Evolutionary conservation across 306 rosid genomes (phyloP), one percentile per base, ranked within the genome.

Genomic region (Casuarina glauca): DNA sequence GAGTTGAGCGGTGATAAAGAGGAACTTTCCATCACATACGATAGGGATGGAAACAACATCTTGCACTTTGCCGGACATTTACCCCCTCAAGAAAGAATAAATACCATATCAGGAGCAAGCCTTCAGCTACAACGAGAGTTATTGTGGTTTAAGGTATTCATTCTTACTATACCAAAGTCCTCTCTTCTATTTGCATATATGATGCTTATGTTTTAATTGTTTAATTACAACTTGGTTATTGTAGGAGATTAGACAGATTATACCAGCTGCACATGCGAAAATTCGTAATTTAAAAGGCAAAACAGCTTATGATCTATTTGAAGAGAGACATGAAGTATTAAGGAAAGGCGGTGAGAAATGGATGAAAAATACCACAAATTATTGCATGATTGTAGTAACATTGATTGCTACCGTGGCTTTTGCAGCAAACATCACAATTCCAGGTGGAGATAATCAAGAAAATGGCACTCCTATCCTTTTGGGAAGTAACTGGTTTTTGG

Each of bases 291-390:
- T 4, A 20, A 20, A 20, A n/a, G 32, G 8, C 6, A 0, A n/a
- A n/a, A 55, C 61, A 2, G 32, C 61, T 0, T 4, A 6, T 2
- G 61, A 55, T 0, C 11, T 74, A 57, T 74, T 74, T 32, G 58
- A 26, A 13, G 1, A 13, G 8, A 2, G 9, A 58, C 69, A 74
- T 74, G 16, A 20, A 3, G 3, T 1, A 4, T 44, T 43, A 42
- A 35, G 3, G 5, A 13, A 43, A 20, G 52, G 26, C 1, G 77
- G 77, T 57, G 69, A 74, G 9, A 16, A 19, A 10, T 74, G 70
- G 77, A 74, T 58, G 77, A 74, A 58, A 35, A 9, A 36, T 2
- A 74, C 68, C 0, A 32, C 69, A 20, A 74, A 42, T 36, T 58
- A 39, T n/a, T 12, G 77, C 45, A 9, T 45, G 19, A 32, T 74